phyloP scores from a whole-genome alignment of 2,329 filamentous ascomycete genomes.

The Arthrobotrys pseudoclavata region DNA sequence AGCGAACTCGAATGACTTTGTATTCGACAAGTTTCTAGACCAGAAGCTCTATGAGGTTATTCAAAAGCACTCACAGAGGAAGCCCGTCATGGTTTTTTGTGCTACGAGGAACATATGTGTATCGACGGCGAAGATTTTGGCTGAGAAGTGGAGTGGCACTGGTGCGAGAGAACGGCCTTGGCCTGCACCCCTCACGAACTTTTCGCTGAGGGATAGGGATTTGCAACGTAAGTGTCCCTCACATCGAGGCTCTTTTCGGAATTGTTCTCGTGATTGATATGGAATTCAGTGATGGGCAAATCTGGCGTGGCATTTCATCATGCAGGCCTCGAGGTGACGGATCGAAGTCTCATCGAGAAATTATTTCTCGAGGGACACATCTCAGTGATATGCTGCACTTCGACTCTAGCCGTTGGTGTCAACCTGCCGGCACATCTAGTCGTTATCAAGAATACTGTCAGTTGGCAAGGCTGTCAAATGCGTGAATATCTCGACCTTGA shows the following conservation, averaged over 20 bases:
- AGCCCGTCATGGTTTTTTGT: constrained; percentile 87
- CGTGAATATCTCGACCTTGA: constrained; percentile 85
- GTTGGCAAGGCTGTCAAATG: constrained; percentile 73
- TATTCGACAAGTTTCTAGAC: constrained; percentile 79
- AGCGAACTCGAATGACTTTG: constrained; percentile 77
- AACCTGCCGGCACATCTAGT: constrained; percentile 88
- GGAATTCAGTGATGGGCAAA: constrained; percentile 64
- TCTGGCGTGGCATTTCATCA: constrained; percentile 85
- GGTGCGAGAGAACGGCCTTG: constrained; percentile 73
- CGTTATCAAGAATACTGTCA: constrained; percentile 82
- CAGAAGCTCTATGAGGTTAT: constrained; percentile 76
- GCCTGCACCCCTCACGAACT: constrained; percentile 71
- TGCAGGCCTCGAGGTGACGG: constrained; percentile 76
- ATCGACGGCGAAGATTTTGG: constrained; percentile 76
- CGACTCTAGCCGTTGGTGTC: constrained; percentile 84
- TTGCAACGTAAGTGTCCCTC: constrained; percentile 70
- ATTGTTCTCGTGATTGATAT: background rate
- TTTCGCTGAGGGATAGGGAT: constrained; percentile 73
- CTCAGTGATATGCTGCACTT: constrained; percentile 86
- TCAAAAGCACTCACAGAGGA: constrained; percentile 74
- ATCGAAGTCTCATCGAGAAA: constrained; percentile 77
- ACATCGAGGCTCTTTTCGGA: background rate
- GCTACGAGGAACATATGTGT: constrained; percentile 80
- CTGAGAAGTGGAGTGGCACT: constrained; percentile 73
- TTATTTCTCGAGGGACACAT: constrained; percentile 79